Evolutionary conservation across 768 basidiomycete genomes (phyloP).

Genomic region (Hemileccinum impolitum): DNA sequence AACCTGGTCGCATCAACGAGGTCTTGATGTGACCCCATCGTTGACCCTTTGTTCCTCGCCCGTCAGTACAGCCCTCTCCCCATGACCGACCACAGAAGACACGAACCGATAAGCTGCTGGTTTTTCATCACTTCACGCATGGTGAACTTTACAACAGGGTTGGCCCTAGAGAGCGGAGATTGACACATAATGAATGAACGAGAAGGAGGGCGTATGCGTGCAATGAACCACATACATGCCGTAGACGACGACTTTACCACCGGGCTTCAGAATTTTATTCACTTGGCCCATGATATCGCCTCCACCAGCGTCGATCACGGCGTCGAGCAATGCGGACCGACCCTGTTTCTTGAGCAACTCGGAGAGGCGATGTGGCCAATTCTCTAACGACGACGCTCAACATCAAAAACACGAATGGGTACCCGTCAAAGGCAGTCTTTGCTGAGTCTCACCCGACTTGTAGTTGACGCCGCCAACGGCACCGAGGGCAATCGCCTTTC

Average conservation of each 20-base stretch:
- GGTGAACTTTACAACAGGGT: constrained; percentile 57
- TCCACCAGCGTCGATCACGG: constrained; percentile 69
- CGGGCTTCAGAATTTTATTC: constrained; percentile 48
- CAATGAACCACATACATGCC: constrained; percentile 46
- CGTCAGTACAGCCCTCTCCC: constrained; percentile 11
- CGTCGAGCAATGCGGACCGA: constrained; percentile 40
- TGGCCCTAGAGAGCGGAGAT: constrained; percentile 44
- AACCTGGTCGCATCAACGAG: constrained; percentile 70
- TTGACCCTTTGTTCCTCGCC: constrained; percentile 53
- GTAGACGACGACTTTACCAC: constrained; percentile 60
- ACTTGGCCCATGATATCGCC: constrained; percentile 57
- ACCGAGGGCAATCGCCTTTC: constrained; percentile 61
- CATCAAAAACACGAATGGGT: background rate
- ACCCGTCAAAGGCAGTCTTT: too few relatives aligned
- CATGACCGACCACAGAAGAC: background rate
- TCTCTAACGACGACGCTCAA: constrained; percentile 30
- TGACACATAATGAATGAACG: constrained; percentile 7
- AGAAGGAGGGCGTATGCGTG: background rate
- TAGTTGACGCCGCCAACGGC: constrained; percentile 79
- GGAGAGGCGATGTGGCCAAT: constrained; percentile 51
- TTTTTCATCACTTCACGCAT: constrained; percentile 80
- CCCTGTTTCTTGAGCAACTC: constrained; percentile 37
- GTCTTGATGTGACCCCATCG: constrained; percentile 80
- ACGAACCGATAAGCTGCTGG: constrained; percentile 66
- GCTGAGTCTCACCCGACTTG: constrained; percentile 44